Evolutionary conservation across 495 filamentous ascomycete genomes (phyloP), one percentile per base, ranked within the genome.

Genomic region (Tuber magnatum): DNA sequence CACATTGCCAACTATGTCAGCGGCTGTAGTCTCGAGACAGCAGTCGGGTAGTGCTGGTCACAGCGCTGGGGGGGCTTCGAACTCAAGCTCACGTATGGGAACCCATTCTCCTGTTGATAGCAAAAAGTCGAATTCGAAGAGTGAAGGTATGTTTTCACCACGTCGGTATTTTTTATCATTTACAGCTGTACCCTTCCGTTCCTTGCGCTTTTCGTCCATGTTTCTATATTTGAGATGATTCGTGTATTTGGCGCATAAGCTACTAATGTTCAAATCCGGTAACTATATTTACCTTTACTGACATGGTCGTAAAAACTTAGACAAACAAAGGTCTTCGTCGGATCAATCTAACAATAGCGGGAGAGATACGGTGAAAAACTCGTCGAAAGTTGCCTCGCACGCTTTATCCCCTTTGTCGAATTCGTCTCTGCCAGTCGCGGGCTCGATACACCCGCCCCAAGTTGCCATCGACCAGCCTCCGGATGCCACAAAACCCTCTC

Each of bases 1-100:
- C 80, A 81, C 73, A 80, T 77, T 75, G 22, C 75, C 73, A 70
- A 78, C 76, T 81, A 81, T 81, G 80, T 81, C 80, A 81, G 80
- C 80, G 80, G 80, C 76, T 81, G 80, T 81, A 74, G 80, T 71
- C 73, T 69, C 80, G 75, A 81, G 80, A 68, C 75, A 79, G 56
- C 76, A 78, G 75, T 78, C 76, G 38, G 77, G 76, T 73, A 75
- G 76, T 70, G 77, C 76, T 79, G 72, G 76, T 69, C 77, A 79
- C 70, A 35, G 56, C 24, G 46, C 71, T 56, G 72, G 73, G 16
- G 80, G 80, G 65, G 61, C 68, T 73, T 81, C 80, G 38, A 81
- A 81, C 77, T 61, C 80, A 71, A 77, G 75, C 74, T 81, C 80
- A 73, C 80, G 80, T 44, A 81, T 81, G 80, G 80, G 79, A n/a